Percentiles rank a stretch among this genome's conserved stretches.
Evolutionary conservation across 768 basidiomycete species (phyloP).

Genomic region (Macrolepiota fuliginosa): DNA sequence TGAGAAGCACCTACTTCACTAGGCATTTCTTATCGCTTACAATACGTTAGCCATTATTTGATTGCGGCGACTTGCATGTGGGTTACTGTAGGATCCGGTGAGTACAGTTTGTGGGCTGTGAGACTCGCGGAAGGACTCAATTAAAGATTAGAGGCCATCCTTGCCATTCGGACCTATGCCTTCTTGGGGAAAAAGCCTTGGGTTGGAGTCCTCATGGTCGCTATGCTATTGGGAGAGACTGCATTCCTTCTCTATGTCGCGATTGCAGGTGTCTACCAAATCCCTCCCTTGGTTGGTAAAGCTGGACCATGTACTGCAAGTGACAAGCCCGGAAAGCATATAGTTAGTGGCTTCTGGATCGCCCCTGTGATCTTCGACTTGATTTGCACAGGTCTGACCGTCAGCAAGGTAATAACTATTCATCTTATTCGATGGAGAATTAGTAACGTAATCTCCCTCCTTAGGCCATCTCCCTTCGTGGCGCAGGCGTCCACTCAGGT

Average conservation of each 20-base stretch:
- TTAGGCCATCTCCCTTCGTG: slow-evolving; percentile 11
- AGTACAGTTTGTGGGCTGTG: not conserved
- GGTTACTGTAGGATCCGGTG: slow-evolving; percentile 16
- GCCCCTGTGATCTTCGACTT: slow-evolving; percentile 16
- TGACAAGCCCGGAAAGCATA: slow-evolving; percentile 17
- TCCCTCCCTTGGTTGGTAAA: slow-evolving; percentile 12
- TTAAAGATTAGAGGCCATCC: slow-evolving; percentile 15
- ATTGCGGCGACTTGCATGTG: slow-evolving; percentile 19
- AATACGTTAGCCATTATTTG: slow-evolving; percentile 11
- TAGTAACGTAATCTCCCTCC: not conserved
- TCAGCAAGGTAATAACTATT: slow-evolving; percentile 7
- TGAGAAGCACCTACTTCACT: not conserved
- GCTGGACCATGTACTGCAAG: slow-evolving; percentile 16
- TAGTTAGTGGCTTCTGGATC: slow-evolving; percentile 18
- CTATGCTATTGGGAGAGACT: slow-evolving; percentile 11
- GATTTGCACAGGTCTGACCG: slow-evolving; percentile 15
- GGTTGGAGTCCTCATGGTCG: slow-evolving; percentile 9
- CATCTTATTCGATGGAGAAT: not conserved
- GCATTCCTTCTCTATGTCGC: slow-evolving; percentile 17
- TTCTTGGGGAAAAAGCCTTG: slow-evolving; percentile 15
- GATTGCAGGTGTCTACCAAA: slow-evolving; percentile 16
- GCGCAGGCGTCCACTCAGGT: not conserved
- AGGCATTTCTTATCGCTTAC: not conserved
- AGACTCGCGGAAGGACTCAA: not conserved
- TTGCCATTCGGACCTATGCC: slow-evolving; percentile 17